A percentile compares a stretch with the other conserved stretches of the same genome.
Conservation (phyloP, 345 rosid genomes). For the Hibiscus mutabilis region DNA sequence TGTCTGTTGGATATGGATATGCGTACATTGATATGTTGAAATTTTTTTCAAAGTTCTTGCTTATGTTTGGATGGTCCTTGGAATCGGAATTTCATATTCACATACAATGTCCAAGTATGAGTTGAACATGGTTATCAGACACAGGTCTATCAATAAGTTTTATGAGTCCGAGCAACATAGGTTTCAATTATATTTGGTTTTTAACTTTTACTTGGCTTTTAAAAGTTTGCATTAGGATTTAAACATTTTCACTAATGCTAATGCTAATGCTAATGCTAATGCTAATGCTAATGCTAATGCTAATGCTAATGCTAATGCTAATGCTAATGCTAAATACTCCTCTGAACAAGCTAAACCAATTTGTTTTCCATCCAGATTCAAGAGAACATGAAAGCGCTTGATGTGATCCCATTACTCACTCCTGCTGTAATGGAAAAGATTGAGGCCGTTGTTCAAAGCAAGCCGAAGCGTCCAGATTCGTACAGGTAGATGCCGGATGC, state of each 20-base stretch:
- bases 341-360: not conserved
- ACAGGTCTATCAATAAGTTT: not conserved
- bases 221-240: not conserved
- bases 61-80: not conserved
- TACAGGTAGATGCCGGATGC: conserved; percentile 38
- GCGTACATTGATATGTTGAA: not conserved
- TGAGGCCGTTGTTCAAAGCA: conserved; percentile 72
- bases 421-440: conserved; percentile 88
- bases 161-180: not conserved
- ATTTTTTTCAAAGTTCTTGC: not conserved
- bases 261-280: too few species aligned
- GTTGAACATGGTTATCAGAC: not conserved
- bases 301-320: not conserved
- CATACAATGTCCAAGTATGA: not conserved
- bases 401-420: conserved; percentile 74
- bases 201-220: not conserved
- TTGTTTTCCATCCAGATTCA: conserved; percentile 46
- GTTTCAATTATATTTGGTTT: not conserved
- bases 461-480: conserved; percentile 88
- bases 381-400: conserved; percentile 97
- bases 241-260: too few species aligned
- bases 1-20: not conserved
- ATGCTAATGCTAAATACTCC: not conserved
- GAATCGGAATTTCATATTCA: not conserved
- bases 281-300: too few species aligned